phyloP scores from a whole-genome alignment of 129 eudicot genomes.

The Dittrichia graveolens region DNA sequence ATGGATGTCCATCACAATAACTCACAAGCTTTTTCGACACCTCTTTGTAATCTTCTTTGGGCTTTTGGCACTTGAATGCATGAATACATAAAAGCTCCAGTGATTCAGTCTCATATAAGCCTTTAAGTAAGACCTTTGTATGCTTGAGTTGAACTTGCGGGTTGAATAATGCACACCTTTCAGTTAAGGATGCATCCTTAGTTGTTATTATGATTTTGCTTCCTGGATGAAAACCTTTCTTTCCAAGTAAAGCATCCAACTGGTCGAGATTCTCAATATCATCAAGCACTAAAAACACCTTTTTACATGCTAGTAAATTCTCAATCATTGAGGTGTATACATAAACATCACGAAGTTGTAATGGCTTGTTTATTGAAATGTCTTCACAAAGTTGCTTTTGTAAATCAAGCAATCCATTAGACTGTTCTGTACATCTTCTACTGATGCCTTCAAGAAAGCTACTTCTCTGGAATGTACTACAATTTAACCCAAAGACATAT shows the following conservation, averaged over 20 bases:
- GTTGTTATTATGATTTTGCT: slow-evolving; percentile 43
- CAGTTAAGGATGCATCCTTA: background rate
- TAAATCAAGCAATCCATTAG: slow-evolving; percentile 21
- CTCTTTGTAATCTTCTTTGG: slow-evolving; percentile 11
- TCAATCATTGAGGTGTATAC: slow-evolving; percentile 21
- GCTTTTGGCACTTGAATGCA: slow-evolving; percentile 35
- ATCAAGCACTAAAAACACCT: slow-evolving; percentile 36
- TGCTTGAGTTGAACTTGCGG: slow-evolving; percentile 3
- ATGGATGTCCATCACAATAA: slow-evolving; percentile 34
- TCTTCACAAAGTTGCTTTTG: slow-evolving; percentile 33
- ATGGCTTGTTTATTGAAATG: background rate
- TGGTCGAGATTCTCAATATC: slow-evolving; percentile 2
- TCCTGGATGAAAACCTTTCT: slow-evolving; percentile 18
- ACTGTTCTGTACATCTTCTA: background rate
- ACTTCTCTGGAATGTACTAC: slow-evolving; percentile 13
- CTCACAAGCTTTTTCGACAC: background rate
- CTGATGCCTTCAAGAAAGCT: slow-evolving; percentile 26
- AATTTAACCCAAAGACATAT: background rate
- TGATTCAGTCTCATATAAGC: slow-evolving; percentile 16
- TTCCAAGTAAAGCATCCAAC: slow-evolving; percentile 3
- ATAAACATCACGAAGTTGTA: slow-evolving; percentile 1
- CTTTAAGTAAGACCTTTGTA: background rate
- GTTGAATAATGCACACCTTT: background rate
- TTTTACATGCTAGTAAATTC: slow-evolving; percentile 14
- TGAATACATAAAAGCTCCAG: slow-evolving; percentile 32